Conservation (phyloP, 371 early-diverging fungal genomes). For the Syncephalis plumigaleata region DNA sequence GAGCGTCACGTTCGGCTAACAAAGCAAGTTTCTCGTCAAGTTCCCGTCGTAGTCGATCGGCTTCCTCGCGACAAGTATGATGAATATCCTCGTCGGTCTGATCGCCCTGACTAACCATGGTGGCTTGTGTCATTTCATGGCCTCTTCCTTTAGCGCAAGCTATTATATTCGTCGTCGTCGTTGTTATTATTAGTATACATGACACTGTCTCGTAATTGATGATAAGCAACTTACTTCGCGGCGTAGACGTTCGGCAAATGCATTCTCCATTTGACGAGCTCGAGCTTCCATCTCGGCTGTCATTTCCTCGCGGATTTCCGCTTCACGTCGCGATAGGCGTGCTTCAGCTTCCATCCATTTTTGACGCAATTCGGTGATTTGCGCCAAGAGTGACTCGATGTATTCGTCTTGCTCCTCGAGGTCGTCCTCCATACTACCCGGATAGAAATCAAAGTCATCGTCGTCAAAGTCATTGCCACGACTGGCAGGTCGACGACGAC, state of each 20-base stretch:
- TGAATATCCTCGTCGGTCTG: too few species aligned
- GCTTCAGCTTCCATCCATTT: constrained; percentile 39
- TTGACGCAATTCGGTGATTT: constrained; percentile 23
- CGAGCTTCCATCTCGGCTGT: constrained; percentile 21
- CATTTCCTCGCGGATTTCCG: constrained; percentile 28
- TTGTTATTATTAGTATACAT: too few species aligned
- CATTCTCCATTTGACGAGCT: constrained; percentile 18
- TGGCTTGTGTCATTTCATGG: too few species aligned
- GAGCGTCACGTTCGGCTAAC: too few species aligned
- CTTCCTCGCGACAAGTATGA: too few species aligned
- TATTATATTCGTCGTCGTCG: too few species aligned
- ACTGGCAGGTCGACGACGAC: constrained; percentile 1
- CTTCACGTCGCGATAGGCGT: constrained; percentile 28
- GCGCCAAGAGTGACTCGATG: constrained; percentile 17
- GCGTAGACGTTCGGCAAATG: not conserved
- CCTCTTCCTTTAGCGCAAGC: too few species aligned
- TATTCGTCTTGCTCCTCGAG: constrained; percentile 20
- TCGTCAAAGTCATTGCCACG: constrained; percentile 6
- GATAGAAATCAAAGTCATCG: not conserved
- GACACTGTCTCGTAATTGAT: too few species aligned
- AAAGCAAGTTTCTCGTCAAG: too few species aligned
- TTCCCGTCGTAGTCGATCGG: too few species aligned
- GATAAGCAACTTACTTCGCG: not conserved
- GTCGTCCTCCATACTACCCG: constrained; percentile 4
- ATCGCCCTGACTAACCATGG: too few species aligned